Percentiles rank a stretch among this genome's conserved stretches.
These are phyloP conservation scores for Mucor plumbeus DNA, from an alignment of 371 early-diverging fungal species.

Conservation along the genomic window DNA sequence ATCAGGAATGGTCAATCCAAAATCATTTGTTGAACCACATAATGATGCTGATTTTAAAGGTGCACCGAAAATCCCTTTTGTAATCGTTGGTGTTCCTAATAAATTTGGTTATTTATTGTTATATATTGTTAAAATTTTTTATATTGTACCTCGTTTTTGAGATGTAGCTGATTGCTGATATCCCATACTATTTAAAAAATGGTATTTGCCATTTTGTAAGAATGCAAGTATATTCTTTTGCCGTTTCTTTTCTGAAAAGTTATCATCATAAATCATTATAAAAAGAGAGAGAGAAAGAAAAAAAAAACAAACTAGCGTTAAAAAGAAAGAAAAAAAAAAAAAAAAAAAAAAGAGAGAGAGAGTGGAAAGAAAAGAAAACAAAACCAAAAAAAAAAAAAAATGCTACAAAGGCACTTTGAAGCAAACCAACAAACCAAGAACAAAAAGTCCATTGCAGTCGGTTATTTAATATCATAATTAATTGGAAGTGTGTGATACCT, in stretches of 20 bases:
- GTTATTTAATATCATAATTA: background rate
- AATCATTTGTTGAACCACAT: constrained; percentile 37
- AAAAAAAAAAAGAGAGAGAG: background rate
- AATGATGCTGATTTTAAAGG: constrained; percentile 43
- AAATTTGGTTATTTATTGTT: background rate
- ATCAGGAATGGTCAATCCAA: constrained; percentile 41
- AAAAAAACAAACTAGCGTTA: no score
- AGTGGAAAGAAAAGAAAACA: background rate
- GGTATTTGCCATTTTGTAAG: constrained; percentile 21
- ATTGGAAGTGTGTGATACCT: constrained; percentile 1
- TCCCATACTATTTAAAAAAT: constrained; percentile 22
- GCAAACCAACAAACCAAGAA: background rate
- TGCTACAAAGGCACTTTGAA: constrained; percentile 4
- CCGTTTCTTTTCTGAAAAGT: constrained; percentile 17
- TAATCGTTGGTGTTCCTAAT: constrained; percentile 11
- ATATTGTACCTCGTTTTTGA: constrained; percentile 17
- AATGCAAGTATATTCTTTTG: constrained; percentile 26
- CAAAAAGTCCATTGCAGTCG: background rate
- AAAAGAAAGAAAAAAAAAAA: background rate
- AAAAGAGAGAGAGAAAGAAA: background rate
- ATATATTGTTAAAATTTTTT: background rate
- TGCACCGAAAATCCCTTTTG: constrained; percentile 48
- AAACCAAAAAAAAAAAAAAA: background rate
- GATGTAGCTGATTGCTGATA: constrained; percentile 10
- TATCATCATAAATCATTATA: constrained; percentile 18